These are phyloP conservation scores for Chaetomiaceae sp. DNA, from an alignment of 2,329 filamentous ascomycete species.

Conservation along the genomic window DNA sequence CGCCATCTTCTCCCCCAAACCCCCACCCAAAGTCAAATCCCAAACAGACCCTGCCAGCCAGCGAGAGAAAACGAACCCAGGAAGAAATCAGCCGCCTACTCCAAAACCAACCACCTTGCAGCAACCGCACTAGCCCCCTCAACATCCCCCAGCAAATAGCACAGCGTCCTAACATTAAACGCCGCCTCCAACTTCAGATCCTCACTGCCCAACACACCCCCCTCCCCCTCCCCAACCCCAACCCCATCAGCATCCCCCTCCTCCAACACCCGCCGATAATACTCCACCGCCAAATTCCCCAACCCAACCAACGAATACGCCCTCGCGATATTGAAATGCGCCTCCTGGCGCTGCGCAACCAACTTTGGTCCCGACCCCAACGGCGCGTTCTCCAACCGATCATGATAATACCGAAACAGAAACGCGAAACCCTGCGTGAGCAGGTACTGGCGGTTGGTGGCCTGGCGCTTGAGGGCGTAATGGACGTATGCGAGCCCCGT, in stretches of 20 bases:
- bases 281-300: constrained; percentile 64
- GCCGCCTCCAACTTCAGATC: constrained; percentile 67
- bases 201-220: constrained; percentile 35
- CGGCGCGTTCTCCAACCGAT: constrained; percentile 38
- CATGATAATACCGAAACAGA: constrained; percentile 66
- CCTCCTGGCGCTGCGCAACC: constrained; percentile 58
- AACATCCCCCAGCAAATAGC: constrained; percentile 59
- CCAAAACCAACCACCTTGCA: constrained; percentile 49
- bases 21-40: background rate
- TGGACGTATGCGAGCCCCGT: constrained; percentile 84
- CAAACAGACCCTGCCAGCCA: background rate
- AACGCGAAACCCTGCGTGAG: constrained; percentile 82
- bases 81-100: constrained; percentile 8
- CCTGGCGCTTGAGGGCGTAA: constrained; percentile 81
- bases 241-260: constrained; percentile 29
- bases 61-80: background rate
- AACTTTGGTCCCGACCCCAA: background rate
- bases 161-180: constrained; percentile 67
- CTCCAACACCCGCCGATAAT: constrained; percentile 54
- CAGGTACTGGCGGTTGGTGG: constrained; percentile 83
- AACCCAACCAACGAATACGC: constrained; percentile 73
- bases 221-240: constrained; percentile 9
- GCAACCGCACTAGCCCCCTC: constrained; percentile 57
- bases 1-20: no score
- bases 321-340: constrained; percentile 74